Evolutionary conservation across 1,284 basidiomycete species (phyloP), one percentile per base, ranked within the genome.

Genomic region (Fomitopsis betulina): DNA sequence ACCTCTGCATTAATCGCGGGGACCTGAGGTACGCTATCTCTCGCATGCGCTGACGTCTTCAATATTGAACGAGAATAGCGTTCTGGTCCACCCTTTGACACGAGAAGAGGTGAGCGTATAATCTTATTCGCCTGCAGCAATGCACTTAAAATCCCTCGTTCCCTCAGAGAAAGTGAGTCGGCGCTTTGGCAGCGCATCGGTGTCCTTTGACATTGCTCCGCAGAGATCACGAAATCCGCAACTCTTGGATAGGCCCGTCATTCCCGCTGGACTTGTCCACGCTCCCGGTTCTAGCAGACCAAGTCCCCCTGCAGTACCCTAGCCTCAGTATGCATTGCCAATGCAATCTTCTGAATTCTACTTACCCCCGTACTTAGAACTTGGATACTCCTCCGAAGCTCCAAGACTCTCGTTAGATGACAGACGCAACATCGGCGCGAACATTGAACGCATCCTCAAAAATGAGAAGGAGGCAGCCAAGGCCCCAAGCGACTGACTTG

Each of bases 81-180:
- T 91, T 49, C 75, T 91, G 3, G 78, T 90, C 1, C 88, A 91
- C 67, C 88, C 89, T 1, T 71, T 90, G 51, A 89, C 88, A 10
- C 77, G 78, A 30, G 84, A 89, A 65, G 70, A 84, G 75, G 87
- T 87, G 19, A 39, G 35, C 35, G 19, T 39, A 12, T 8, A 27
- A 15, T 38, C 38, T 35, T 54, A 19, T 10, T 0, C 13, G 8
- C 12, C 2, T 37, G 17, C 12, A 5, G 35, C 17, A 37, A 19
- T 35, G 51, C 5, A 9, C 35, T 53, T 7, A 55, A 30, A 8
- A 5, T 30, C 27, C 37, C 23, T 9, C 23, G 8, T 33, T 15
- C 42, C 27, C 12, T 7, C 49, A 59, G 58, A 50, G 58, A 43
- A 59, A 59, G 57, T 54, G 9, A 10, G 19, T 58, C 8, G 10